A percentile compares a stretch with the other conserved stretches of the same genome.
phyloP scores from a whole-genome alignment of 345 rosid genomes.

The Eucalyptus pumila region DNA sequence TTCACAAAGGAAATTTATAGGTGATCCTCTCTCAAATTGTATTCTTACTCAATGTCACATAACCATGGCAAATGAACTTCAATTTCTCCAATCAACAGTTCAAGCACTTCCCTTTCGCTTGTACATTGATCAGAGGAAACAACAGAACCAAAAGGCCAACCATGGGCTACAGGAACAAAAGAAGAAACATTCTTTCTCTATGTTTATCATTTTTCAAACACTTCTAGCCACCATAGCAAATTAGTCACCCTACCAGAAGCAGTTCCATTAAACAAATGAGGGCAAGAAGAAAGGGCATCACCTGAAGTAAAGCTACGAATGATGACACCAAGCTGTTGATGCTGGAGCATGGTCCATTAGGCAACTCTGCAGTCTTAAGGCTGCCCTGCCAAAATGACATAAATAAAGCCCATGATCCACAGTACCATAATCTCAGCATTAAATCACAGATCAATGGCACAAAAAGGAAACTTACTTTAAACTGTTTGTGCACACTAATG shows the following conservation, averaged over 20 bases:
- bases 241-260: background rate
- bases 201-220: background rate
- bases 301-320: slow-evolving; percentile 77
- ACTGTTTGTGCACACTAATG: background rate
- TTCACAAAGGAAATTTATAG: background rate
- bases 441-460: background rate
- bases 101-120: background rate
- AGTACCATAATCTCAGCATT: background rate
- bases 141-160: background rate
- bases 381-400: slow-evolving; percentile 73
- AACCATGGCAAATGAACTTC: background rate
- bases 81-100: background rate
- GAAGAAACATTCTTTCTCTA: background rate
- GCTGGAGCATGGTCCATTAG: slow-evolving; percentile 23
- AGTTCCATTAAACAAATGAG: background rate
- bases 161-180: background rate
- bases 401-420: slow-evolving; percentile 17
- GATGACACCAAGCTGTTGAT: slow-evolving; percentile 83
- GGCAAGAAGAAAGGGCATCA: background rate
- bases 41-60: background rate
- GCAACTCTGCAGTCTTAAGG: slow-evolving; percentile 44
- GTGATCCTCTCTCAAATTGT: background rate
- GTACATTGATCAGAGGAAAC: background rate
- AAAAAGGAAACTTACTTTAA: background rate
- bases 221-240: background rate